A percentile compares a stretch with the other conserved stretches of the same genome.
Evolutionary conservation across 1,139 yeast species (phyloP).

Genomic region (Kurtzmaniella quercitrusa): DNA sequence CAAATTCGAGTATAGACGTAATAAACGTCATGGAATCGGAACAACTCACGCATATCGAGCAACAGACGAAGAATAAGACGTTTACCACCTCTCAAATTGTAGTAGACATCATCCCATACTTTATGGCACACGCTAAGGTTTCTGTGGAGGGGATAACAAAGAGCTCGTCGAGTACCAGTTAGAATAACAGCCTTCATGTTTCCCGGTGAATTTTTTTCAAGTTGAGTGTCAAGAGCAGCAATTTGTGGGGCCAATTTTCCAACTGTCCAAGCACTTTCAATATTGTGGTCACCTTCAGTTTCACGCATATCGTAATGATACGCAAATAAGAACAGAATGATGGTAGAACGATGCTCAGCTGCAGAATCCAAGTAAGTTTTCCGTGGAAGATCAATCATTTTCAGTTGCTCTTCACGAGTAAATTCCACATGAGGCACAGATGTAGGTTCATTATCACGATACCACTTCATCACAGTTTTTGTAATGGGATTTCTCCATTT

Average conservation of each 20-base stretch:
- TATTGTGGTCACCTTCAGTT: slow-evolving; percentile 71
- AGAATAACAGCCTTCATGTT: slow-evolving; percentile 49
- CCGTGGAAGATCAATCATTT: slow-evolving; percentile 65
- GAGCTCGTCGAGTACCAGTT: slow-evolving; percentile 65
- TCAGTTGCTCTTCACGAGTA: slow-evolving; percentile 56
- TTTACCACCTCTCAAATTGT: slow-evolving; percentile 64
- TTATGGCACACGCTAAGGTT: slow-evolving; percentile 54
- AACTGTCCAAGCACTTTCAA: slow-evolving; percentile 92
- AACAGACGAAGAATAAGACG: slow-evolving; percentile 57
- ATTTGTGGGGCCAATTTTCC: slow-evolving; percentile 83
- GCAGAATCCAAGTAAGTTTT: slow-evolving; percentile 54
- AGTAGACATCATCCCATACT: slow-evolving; percentile 77
- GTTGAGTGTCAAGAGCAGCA: slow-evolving; percentile 61
- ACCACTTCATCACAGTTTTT: slow-evolving; percentile 45
- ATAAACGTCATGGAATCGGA: slow-evolving; percentile 81
- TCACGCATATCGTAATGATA: slow-evolving; percentile 73
- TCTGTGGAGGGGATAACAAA: slow-evolving; percentile 78
- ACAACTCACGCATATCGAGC: slow-evolving; percentile 63
- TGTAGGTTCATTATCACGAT: slow-evolving; percentile 24
- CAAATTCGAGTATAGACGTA: slow-evolving; percentile 80
- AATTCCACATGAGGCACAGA: slow-evolving; percentile 44
- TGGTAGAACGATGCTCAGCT: slow-evolving; percentile 45
- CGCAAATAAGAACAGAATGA: slow-evolving; percentile 66
- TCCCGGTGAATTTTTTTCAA: slow-evolving; percentile 18
- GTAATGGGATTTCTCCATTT: slow-evolving; percentile 54